phyloP scores from a whole-genome alignment of 768 basidiomycete genomes.

The Xerocomellus intermedius region DNA sequence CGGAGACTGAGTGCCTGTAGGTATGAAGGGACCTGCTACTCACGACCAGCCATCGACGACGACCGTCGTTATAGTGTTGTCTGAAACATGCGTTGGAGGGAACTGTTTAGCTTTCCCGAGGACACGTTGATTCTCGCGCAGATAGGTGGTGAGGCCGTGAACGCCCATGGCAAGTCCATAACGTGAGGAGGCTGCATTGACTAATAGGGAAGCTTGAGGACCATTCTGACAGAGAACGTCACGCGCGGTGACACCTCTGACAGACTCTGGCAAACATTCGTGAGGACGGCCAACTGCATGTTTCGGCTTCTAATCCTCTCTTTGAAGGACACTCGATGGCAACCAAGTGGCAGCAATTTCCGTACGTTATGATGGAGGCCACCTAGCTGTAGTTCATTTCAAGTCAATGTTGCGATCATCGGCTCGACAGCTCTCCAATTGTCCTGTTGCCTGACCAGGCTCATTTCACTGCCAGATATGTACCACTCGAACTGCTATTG shows the following conservation, averaged over 20 bases:
- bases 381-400: constrained; percentile 3
- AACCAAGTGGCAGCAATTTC: constrained; percentile 1
- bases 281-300: background rate
- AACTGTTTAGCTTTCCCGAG: constrained; percentile 41
- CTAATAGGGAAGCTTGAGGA: constrained; percentile 2
- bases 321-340: constrained; percentile 4
- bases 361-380: background rate
- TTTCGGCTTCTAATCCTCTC: background rate
- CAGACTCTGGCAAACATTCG: background rate
- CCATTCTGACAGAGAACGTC: too few relatives aligned
- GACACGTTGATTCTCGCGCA: constrained; percentile 43
- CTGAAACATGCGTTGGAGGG: constrained; percentile 1
- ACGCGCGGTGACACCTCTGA: too few relatives aligned
- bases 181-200: background rate
- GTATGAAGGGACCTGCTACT: constrained; percentile 36
- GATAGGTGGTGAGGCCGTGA: constrained; percentile 51
- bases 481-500: background rate
- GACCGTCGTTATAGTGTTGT: constrained; percentile 39
- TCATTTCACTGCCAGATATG: background rate
- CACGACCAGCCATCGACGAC: constrained; percentile 89
- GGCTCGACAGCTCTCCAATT: background rate
- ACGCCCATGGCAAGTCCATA: constrained; percentile 44
- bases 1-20: constrained; percentile 5
- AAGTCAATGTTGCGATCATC: too few relatives aligned
- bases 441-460: background rate